Conservation (phyloP, 1,284 basidiomycete genomes). For the Phenoliferia sp. region DNA sequence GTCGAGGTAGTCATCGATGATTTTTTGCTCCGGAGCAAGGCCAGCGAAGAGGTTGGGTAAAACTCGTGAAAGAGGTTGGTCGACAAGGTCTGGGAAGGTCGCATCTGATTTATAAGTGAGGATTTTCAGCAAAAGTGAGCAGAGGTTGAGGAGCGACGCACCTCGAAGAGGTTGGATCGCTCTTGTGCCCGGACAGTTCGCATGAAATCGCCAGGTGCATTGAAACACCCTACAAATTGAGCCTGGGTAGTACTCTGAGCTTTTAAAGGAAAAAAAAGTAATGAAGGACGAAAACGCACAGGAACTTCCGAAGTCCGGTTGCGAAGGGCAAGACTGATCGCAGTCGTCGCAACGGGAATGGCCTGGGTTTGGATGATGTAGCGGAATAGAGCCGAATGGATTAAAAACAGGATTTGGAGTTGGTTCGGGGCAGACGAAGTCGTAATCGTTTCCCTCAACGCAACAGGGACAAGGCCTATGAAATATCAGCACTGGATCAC, state of each 20-base stretch:
- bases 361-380: background rate
- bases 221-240: background rate
- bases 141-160: too few relatives aligned
- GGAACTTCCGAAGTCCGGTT: background rate
- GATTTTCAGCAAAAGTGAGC: too few relatives aligned
- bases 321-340: background rate
- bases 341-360: background rate
- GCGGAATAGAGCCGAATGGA: background rate
- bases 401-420: background rate
- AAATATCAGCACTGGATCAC: background rate
- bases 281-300: background rate
- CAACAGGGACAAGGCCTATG: background rate
- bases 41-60: background rate
- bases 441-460: background rate
- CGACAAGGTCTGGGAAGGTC: background rate
- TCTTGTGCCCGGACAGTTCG: too few relatives aligned
- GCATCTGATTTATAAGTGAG: background rate
- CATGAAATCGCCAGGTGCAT: too few relatives aligned
- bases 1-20: background rate
- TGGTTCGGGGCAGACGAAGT: background rate
- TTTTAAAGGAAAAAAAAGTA: background rate
- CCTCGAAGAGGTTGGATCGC: too few relatives aligned
- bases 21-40: background rate
- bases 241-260: background rate
- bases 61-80: background rate